Evolutionary conservation across 441 rosid species (phyloP).

Genomic region (Brassica balearica): DNA sequence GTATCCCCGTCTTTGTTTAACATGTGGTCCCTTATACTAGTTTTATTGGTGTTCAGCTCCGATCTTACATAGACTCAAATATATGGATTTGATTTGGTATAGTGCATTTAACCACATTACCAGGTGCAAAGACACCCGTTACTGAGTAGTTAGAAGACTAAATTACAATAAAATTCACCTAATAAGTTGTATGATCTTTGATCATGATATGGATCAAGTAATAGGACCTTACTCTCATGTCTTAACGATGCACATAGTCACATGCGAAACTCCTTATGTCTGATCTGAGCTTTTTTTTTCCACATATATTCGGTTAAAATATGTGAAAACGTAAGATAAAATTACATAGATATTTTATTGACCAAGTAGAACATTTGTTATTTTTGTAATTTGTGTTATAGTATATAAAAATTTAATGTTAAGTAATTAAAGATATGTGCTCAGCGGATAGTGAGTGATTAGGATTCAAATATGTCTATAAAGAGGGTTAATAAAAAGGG

Average conservation of each 20-base stretch:
- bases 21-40: neutral
- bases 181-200: too few relatives aligned
- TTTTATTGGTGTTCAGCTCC: neutral
- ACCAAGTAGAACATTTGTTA: neutral
- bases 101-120: neutral
- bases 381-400: neutral
- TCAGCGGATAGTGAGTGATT: slow-evolving; percentile 12
- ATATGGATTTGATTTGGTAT: neutral
- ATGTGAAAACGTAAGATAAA: neutral
- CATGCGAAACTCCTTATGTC: neutral
- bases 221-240: neutral
- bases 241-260: neutral
- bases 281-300: neutral
- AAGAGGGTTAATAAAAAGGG: slow-evolving; percentile 9
- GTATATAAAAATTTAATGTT: neutral
- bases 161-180: too few relatives aligned
- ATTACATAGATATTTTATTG: neutral
- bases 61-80: neutral
- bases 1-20: neutral
- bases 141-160: too few relatives aligned
- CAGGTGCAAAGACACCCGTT: too few relatives aligned
- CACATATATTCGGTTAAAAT: neutral
- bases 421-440: neutral
- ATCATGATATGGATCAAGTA: neutral
- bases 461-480: slow-evolving; percentile 28